These are phyloP conservation scores for Yarrowia yakushimensis DNA, from an alignment of 805 yeast species.

Conservation along the genomic window DNA sequence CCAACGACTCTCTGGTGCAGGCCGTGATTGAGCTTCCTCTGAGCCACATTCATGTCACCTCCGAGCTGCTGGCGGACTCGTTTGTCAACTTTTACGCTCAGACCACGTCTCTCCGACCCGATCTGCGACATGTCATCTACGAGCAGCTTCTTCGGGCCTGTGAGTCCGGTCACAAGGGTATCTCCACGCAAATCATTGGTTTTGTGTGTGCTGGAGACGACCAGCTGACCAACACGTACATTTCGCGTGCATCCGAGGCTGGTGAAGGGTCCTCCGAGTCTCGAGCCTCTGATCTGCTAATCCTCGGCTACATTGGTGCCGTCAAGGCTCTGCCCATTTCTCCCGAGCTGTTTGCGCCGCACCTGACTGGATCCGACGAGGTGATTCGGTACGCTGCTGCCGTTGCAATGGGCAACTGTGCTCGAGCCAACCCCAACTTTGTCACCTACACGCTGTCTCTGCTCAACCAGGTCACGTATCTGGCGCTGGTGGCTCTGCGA, in stretches of 20 bases:
- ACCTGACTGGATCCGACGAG: slow-evolving; percentile 38
- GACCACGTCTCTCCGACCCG: not conserved
- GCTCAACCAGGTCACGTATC: not conserved
- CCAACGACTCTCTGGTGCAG: not conserved
- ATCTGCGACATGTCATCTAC: slow-evolving; percentile 2
- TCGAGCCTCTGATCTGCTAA: slow-evolving; percentile 35
- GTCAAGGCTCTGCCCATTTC: slow-evolving; percentile 37
- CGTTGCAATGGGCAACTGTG: slow-evolving; percentile 12
- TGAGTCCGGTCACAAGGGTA: slow-evolving; percentile 4
- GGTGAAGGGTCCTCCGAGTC: not conserved
- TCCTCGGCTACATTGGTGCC: slow-evolving; percentile 51
- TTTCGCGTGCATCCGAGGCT: not conserved
- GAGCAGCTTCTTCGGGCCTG: slow-evolving; percentile 13
- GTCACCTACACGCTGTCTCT: not conserved
- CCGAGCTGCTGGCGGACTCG: slow-evolving; percentile 7
- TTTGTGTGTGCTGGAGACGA: slow-evolving; percentile 8
- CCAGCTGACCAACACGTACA: not conserved
- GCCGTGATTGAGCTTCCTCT: not conserved
- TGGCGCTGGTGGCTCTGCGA: slow-evolving; percentile 9
- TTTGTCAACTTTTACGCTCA: slow-evolving; percentile 17
- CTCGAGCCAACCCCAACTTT: slow-evolving; percentile 6
- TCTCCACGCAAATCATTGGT: slow-evolving; percentile 9
- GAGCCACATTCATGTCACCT: slow-evolving; percentile 3
- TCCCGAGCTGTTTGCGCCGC: slow-evolving; percentile 40
- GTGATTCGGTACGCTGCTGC: slow-evolving; percentile 49